These are phyloP conservation scores for Alternaria arborescens DNA, from an alignment of 2,329 filamentous ascomycete genomes.

Conservation along the genomic window DNA sequence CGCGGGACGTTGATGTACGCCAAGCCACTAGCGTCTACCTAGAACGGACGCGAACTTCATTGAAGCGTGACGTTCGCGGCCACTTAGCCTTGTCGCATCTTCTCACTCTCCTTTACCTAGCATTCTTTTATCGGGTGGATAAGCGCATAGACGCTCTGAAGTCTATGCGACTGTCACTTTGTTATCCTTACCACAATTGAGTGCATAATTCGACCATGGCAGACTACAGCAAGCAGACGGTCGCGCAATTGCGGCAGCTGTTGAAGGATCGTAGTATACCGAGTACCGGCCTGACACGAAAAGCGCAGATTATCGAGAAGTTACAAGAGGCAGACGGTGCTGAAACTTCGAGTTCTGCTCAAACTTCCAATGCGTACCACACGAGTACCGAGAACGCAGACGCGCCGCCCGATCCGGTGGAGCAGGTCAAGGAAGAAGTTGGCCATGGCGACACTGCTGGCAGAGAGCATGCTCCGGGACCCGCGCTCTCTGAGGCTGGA, in stretches of 20 bases:
- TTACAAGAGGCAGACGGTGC: conserved; percentile 46
- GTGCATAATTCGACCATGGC: conserved; percentile 32
- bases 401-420: conserved; percentile 12
- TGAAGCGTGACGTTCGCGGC: conserved; percentile 21
- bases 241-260: conserved; percentile 56
- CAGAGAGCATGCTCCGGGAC: conserved; percentile 12
- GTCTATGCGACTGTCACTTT: conserved; percentile 4
- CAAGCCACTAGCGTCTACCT: conserved; percentile 17
- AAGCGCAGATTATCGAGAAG: conserved; percentile 59
- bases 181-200: neutral
- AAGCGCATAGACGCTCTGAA: neutral
- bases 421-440: conserved; percentile 15
- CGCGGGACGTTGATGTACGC: conserved; percentile 13
- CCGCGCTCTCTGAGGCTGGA: conserved; percentile 33
- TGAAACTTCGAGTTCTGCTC: conserved; percentile 8
- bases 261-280: conserved; percentile 59
- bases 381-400: conserved; percentile 11
- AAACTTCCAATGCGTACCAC: neutral
- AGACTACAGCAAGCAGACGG: conserved; percentile 58
- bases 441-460: conserved; percentile 1
- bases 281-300: conserved; percentile 56
- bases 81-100: conserved; percentile 9
- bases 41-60: conserved; percentile 18
- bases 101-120: neutral
- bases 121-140: neutral